Conservation (phyloP, 129 eudicot species). For the Daucus carota region DNA sequence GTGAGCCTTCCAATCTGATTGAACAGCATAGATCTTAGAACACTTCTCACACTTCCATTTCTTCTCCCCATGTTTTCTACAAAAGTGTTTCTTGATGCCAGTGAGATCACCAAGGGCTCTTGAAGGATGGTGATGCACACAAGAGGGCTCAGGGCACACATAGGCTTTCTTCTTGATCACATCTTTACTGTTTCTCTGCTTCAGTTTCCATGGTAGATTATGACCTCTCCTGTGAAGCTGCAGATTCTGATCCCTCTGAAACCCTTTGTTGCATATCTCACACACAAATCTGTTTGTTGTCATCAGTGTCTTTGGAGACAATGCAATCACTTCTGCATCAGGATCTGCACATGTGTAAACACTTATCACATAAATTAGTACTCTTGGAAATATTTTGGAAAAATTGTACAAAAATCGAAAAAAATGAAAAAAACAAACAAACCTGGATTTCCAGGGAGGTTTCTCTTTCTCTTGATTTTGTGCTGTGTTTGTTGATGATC, state of each 20-base stretch:
- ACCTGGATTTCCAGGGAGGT: constrained; percentile 93
- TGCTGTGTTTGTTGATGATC: constrained; percentile 29
- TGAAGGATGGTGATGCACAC: constrained; percentile 86
- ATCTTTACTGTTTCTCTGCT: constrained; percentile 67
- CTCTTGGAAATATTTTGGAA: no score
- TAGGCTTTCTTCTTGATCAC: constrained; percentile 61
- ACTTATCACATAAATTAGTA: no score
- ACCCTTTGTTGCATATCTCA: constrained; percentile 97
- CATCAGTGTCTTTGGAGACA: constrained; percentile 74
- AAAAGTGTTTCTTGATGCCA: constrained; percentile 87
- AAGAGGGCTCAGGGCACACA: constrained; percentile 79
- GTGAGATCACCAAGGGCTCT: constrained; percentile 94
- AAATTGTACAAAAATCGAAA: neutral
- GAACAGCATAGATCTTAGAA: constrained; percentile 89
- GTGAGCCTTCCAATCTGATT: constrained; percentile 97
- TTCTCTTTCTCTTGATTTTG: constrained; percentile 85
- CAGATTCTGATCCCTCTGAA: constrained; percentile 85
- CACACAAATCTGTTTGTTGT: constrained; percentile 90
- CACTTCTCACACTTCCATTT: constrained; percentile 92
- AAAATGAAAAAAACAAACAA: neutral
- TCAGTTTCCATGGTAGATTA: constrained; percentile 85
- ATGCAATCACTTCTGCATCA: constrained; percentile 93
- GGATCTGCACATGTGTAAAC: constrained; percentile 38
- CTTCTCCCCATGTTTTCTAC: constrained; percentile 91
- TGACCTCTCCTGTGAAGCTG: constrained; percentile 97